Conservation (phyloP, 2,329 filamentous ascomycete genomes). For the Arthrobotrys iridis region DNA sequence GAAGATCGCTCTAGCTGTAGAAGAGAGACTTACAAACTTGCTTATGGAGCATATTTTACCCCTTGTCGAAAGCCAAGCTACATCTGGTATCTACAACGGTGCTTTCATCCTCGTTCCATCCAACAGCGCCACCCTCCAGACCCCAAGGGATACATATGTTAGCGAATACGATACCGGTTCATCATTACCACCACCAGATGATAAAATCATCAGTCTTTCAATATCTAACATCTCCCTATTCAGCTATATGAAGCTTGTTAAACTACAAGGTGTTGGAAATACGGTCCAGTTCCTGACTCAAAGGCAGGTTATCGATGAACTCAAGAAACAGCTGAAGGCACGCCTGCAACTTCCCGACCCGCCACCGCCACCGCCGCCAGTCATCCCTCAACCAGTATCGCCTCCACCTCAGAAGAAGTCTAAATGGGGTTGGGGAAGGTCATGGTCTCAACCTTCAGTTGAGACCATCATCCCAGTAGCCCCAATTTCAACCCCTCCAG, state of each 20-base stretch:
- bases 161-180: conserved; percentile 33
- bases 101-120: conserved; percentile 51
- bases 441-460: neutral
- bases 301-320: conserved; percentile 41
- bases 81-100: conserved; percentile 51
- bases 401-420: conserved; percentile 49
- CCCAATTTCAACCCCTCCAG: conserved; percentile 17
- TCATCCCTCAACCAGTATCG: conserved; percentile 27
- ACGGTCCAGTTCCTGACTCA: conserved; percentile 50
- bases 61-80: conserved; percentile 47
- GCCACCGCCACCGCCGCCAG: conserved; percentile 24
- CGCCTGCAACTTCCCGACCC: conserved; percentile 39
- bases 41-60: conserved; percentile 54
- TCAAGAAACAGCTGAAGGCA: conserved; percentile 47
- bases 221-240: conserved; percentile 27
- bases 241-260: conserved; percentile 46
- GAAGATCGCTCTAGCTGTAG: conserved; percentile 46
- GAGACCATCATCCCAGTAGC: conserved; percentile 9
- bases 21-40: conserved; percentile 50
- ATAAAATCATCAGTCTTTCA: conserved; percentile 39
- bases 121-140: conserved; percentile 27
- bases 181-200: conserved; percentile 13
- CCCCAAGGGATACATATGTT: conserved; percentile 1
- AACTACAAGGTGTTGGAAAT: conserved; percentile 36
- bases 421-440: conserved; percentile 46